phyloP scores from a whole-genome alignment of 2,329 filamentous ascomycete genomes.

The Trichoderma breve region DNA sequence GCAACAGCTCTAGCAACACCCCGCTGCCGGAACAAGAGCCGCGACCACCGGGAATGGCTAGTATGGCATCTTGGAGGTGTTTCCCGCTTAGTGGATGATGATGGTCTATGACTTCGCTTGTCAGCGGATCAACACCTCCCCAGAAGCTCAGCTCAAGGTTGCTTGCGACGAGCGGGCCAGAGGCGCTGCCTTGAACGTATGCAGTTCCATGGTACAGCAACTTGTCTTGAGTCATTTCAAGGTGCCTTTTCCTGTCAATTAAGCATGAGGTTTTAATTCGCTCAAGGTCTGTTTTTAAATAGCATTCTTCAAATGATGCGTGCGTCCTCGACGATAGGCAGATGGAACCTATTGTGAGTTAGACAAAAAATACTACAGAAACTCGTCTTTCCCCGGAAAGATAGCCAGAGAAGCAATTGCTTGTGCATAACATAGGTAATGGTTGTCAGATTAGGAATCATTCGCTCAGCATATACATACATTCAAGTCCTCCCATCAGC shows the following conservation, averaged over 20 bases:
- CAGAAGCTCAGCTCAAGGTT: conserved; percentile 43
- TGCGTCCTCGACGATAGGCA: background rate
- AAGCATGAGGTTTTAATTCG: background rate
- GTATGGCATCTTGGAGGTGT: conserved; percentile 32
- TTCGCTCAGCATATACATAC: background rate
- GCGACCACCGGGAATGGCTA: conserved; percentile 46
- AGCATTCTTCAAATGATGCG: background rate
- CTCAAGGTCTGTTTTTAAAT: accelerated
- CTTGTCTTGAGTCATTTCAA: background rate
- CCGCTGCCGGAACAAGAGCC: conserved; percentile 48
- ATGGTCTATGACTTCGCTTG: conserved; percentile 43
- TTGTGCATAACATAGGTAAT: background rate
- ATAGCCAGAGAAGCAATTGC: background rate
- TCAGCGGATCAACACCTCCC: conserved; percentile 42
- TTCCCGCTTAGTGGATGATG: conserved; percentile 41
- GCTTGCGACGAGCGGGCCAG: conserved; percentile 32
- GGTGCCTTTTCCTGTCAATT: background rate
- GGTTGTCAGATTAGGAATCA: background rate
- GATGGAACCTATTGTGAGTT: background rate
- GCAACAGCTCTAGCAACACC: conserved; percentile 44
- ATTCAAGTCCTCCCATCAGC: background rate
- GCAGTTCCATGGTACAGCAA: conserved; percentile 18
- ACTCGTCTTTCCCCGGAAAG: background rate
- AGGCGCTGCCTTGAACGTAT: conserved; percentile 28
- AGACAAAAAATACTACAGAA: background rate